These are phyloP conservation scores for Pyrrhoderma lamaoense DNA, from an alignment of 1,284 basidiomycete genomes.

Conservation along the genomic window DNA sequence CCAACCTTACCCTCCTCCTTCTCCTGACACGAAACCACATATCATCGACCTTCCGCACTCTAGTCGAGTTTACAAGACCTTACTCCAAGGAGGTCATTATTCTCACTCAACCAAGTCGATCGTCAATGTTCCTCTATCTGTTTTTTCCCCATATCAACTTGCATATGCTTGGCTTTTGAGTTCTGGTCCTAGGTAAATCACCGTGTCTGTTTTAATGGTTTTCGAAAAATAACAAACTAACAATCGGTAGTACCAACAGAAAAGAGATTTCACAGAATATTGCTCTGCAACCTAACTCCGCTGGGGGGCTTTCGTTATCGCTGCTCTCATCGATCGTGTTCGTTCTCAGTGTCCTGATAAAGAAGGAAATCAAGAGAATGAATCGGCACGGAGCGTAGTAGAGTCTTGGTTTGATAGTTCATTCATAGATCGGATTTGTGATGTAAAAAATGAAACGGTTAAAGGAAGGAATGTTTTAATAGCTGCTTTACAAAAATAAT, in stretches of 20 bases:
- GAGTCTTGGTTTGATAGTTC: slow-evolving; percentile 49
- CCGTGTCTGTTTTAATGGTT: slow-evolving; percentile 57
- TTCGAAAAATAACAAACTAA: too few species aligned
- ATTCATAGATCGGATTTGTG: slow-evolving; percentile 22
- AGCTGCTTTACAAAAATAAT: slow-evolving; percentile 25
- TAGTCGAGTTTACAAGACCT: slow-evolving; percentile 76
- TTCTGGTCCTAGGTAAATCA: slow-evolving; percentile 48
- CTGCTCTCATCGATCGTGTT: slow-evolving; percentile 67
- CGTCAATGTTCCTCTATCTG: slow-evolving; percentile 29
- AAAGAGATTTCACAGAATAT: too few species aligned
- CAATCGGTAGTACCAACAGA: too few species aligned
- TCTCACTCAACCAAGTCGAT: slow-evolving; percentile 53
- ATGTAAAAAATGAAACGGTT: slow-evolving; percentile 25
- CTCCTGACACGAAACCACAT: slow-evolving; percentile 41
- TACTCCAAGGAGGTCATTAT: slow-evolving; percentile 86
- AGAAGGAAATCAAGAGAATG: slow-evolving; percentile 34
- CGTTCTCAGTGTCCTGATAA: slow-evolving; percentile 20
- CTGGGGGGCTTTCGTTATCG: slow-evolving; percentile 67
- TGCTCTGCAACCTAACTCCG: too few species aligned
- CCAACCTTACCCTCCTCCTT: slow-evolving; percentile 46
- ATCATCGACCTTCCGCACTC: slow-evolving; percentile 74
- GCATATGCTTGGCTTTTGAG: slow-evolving; percentile 50
- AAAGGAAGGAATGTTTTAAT: slow-evolving; percentile 53
- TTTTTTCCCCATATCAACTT: slow-evolving; percentile 51
- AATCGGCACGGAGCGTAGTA: slow-evolving; percentile 30